These are phyloP conservation scores for Solanum paucissectum DNA, from an alignment of 257 asterid species.

Conservation along the genomic window DNA sequence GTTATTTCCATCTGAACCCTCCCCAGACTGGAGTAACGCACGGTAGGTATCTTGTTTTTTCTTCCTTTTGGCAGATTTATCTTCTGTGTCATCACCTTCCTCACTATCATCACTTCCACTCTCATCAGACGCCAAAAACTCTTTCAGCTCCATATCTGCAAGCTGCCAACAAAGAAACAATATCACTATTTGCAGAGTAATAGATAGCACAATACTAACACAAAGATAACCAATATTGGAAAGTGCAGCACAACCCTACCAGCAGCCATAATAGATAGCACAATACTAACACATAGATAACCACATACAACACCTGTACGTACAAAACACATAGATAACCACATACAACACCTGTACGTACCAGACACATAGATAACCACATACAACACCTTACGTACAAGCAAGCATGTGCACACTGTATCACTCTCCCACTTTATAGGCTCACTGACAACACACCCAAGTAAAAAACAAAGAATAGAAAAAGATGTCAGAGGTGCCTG, in stretches of 20 bases:
- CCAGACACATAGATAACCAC: background rate
- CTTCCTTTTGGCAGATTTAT: constrained; percentile 26
- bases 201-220: background rate
- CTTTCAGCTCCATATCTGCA: constrained; percentile 59
- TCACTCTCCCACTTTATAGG: background rate
- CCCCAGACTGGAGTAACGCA: constrained; percentile 53
- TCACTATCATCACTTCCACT: constrained; percentile 57
- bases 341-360: background rate
- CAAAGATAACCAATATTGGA: background rate
- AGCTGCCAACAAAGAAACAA: constrained; percentile 34
- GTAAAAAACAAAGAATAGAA: background rate
- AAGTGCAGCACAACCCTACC: background rate
- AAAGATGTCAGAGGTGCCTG: background rate
- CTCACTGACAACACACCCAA: background rate
- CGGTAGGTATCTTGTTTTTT: constrained; percentile 55
- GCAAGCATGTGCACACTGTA: background rate
- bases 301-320: background rate
- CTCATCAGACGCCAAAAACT: constrained; percentile 77
- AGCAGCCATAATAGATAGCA: background rate
- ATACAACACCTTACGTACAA: background rate
- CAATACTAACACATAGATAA: background rate
- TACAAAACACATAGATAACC: background rate
- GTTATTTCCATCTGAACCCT: constrained; percentile 47
- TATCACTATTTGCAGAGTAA: background rate
- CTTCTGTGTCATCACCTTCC: constrained; percentile 26